Percentiles rank a stretch among this genome's conserved stretches.
Conservation (phyloP, 208 protist species). For the Trypanosomatidae sp. region DNA sequence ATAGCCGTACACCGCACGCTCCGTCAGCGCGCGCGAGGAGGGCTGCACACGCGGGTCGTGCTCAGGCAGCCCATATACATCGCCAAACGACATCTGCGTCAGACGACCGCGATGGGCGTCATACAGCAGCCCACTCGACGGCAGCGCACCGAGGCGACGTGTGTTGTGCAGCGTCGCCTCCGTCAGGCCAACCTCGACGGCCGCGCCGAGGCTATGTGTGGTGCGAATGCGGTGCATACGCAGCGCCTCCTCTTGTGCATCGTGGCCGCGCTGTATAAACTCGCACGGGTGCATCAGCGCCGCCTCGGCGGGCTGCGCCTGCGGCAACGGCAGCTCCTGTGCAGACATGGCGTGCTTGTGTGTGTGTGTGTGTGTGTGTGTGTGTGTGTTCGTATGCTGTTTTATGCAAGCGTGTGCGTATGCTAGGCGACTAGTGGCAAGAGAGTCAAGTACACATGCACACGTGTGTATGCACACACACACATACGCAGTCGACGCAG, state of each 20-base stretch:
- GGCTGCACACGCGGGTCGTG: slow-evolving; percentile 81
- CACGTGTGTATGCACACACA: no score
- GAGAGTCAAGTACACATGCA: not conserved
- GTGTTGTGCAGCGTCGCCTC: slow-evolving; percentile 57
- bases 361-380: not conserved
- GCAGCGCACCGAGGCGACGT: slow-evolving; percentile 58
- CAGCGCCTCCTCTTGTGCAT: slow-evolving; percentile 58
- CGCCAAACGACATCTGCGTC: slow-evolving; percentile 39
- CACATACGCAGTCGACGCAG: no score
- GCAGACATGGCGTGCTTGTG: not conserved
- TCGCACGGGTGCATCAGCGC: slow-evolving; percentile 72
- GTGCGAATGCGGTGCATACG: slow-evolving; percentile 75
- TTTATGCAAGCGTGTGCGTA: not conserved
- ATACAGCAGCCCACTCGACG: slow-evolving; percentile 65
- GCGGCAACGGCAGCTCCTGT: slow-evolving; percentile 34
- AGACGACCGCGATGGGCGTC: slow-evolving; percentile 64
- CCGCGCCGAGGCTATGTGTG: slow-evolving; percentile 60
- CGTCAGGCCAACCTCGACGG: slow-evolving; percentile 50
- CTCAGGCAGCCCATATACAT: slow-evolving; percentile 71
- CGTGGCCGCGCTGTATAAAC: slow-evolving; percentile 61
- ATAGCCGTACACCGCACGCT: slow-evolving; percentile 62
- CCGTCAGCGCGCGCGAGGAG: slow-evolving; percentile 53
- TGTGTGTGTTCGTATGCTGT: no score
- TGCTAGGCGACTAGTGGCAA: not conserved
- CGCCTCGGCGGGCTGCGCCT: slow-evolving; percentile 29